phyloP scores from a whole-genome alignment of 1,284 basidiomycete species.

The Papiliotrema laurentii region DNA sequence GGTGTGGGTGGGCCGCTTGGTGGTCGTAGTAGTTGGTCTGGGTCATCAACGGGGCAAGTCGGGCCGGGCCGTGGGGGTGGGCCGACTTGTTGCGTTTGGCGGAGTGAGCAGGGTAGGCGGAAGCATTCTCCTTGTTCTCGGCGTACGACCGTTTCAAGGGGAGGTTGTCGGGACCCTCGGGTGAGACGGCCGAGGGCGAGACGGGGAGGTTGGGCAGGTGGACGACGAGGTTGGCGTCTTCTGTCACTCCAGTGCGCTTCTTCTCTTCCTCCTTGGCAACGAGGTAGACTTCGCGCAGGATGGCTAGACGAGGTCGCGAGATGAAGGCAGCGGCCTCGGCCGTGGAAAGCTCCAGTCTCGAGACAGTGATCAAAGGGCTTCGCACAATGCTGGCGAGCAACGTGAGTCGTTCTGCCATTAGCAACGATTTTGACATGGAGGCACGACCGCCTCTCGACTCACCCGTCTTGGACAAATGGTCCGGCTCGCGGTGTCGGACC shows the following conservation, averaged over 20 bases:
- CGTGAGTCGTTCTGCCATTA: constrained; percentile 46
- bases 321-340: constrained; percentile 51
- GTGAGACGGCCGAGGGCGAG: constrained; percentile 19
- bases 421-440: neutral
- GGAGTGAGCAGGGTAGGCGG: constrained; percentile 9
- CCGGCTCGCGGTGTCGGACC: constrained; percentile 54
- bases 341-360: constrained; percentile 51
- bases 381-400: constrained; percentile 51
- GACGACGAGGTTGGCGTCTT: constrained; percentile 24
- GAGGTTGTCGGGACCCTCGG: constrained; percentile 17
- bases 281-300: constrained; percentile 52
- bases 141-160: constrained; percentile 12
- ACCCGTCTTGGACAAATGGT: constrained; percentile 52
- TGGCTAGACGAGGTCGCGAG: constrained; percentile 48
- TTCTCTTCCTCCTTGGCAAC: constrained; percentile 50
- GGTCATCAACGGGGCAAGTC: constrained; percentile 1
- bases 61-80: constrained; percentile 3
- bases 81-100: constrained; percentile 10
- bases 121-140: constrained; percentile 27
- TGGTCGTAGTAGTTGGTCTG: constrained; percentile 9
- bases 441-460: constrained; percentile 13
- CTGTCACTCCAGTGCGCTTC: constrained; percentile 14
- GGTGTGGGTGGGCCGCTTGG: too few relatives aligned
- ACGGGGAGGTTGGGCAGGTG: constrained; percentile 27
- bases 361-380: constrained; percentile 43